These are phyloP conservation scores for Phaeosphaeria sp. DNA, from an alignment of 2,329 filamentous ascomycete genomes.

Conservation along the genomic window DNA sequence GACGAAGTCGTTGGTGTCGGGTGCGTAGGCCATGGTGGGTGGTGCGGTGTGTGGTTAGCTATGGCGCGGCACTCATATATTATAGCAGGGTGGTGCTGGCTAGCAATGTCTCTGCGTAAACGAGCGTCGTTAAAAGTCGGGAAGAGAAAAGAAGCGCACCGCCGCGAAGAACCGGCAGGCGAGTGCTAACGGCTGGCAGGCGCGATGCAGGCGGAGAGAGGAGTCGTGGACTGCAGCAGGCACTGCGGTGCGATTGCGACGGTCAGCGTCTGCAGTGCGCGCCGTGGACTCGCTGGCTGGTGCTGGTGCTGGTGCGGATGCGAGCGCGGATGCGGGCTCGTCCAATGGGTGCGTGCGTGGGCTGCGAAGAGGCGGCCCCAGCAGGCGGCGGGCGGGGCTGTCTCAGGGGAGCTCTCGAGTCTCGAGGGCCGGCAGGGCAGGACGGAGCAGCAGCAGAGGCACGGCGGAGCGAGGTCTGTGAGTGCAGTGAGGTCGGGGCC, in stretches of 20 bases:
- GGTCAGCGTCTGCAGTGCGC: conserved; percentile 7
- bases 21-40: conserved; percentile 24
- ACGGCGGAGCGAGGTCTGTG: not conserved
- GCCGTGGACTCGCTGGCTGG: conserved; percentile 3
- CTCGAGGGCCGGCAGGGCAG: not conserved
- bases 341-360: not conserved
- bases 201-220: not conserved
- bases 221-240: not conserved
- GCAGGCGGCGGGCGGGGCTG: conserved; percentile 5
- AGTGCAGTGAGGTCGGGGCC: not conserved
- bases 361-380: not conserved
- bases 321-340: not conserved
- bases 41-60: not conserved
- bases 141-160: not conserved
- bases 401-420: not conserved
- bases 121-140: conserved; percentile 4
- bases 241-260: conserved; percentile 1
- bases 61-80: not conserved
- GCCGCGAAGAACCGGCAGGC: conserved; percentile 1
- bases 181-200: conserved; percentile 3
- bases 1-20: conserved; percentile 23
- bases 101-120: not conserved
- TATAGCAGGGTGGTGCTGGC: not conserved
- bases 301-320: not conserved
- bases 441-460: not conserved